Percentiles rank a stretch among this genome's conserved stretches.
phyloP scores from a whole-genome alignment of 108 stramenopile genomes.

The Conticribra weissflogii region DNA sequence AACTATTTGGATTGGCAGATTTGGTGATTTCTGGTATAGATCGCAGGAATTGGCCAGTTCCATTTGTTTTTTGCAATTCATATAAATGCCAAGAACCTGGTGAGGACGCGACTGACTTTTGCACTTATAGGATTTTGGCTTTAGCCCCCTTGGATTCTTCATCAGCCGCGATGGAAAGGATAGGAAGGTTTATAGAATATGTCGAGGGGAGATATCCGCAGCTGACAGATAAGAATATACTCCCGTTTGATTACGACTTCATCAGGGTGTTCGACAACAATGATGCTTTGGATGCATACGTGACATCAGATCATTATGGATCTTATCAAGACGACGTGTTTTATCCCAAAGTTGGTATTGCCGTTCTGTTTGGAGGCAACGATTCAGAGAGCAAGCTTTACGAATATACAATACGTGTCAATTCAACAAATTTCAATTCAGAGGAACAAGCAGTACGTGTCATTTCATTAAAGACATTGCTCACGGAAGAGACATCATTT shows the following conservation, averaged over 20 bases:
- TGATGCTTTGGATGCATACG: constrained; percentile 57
- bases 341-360: constrained; percentile 67
- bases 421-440: constrained; percentile 76
- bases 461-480: background rate
- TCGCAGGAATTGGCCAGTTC: constrained; percentile 66
- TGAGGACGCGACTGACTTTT: constrained; percentile 66
- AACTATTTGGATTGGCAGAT: constrained; percentile 12
- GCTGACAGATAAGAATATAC: constrained; percentile 35
- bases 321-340: constrained; percentile 25
- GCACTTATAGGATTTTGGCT: constrained; percentile 64
- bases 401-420: constrained; percentile 66
- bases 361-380: constrained; percentile 60
- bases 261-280: constrained; percentile 63
- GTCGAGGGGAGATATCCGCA: constrained; percentile 58
- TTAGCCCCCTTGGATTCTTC: constrained; percentile 53
- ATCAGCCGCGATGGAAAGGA: constrained; percentile 41
- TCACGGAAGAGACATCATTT: too few relatives aligned
- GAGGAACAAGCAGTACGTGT: constrained; percentile 51
- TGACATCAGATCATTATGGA: constrained; percentile 57
- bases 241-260: constrained; percentile 69
- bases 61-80: constrained; percentile 78
- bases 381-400: constrained; percentile 44
- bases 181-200: constrained; percentile 56
- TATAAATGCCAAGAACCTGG: constrained; percentile 57
- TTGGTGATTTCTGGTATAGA: constrained; percentile 28